phyloP scores from a whole-genome alignment of 2,329 filamentous ascomycete genomes.

The Dactylellina haptotyla region DNA sequence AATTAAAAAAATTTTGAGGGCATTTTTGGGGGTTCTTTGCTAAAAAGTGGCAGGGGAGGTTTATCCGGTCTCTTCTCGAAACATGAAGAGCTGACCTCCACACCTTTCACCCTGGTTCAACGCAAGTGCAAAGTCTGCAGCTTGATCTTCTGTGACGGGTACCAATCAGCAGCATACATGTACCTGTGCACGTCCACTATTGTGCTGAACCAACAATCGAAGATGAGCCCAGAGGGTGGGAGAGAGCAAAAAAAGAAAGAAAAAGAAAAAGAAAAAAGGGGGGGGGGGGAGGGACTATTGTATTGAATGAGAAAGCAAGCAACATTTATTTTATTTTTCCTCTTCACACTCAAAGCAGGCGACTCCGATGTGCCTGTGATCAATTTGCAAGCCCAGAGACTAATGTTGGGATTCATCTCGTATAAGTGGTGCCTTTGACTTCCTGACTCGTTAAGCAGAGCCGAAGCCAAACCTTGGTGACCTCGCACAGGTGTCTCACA shows the following conservation, averaged over 20 bases:
- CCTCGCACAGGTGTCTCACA: slow-evolving; percentile 32
- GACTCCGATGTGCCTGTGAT: slow-evolving; percentile 6
- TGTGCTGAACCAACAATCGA: slow-evolving; percentile 6
- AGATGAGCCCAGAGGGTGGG: no score
- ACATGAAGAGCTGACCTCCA: slow-evolving; percentile 54
- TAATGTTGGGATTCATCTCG: slow-evolving; percentile 38
- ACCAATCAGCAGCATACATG: slow-evolving; percentile 25
- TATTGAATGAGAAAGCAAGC: no score
- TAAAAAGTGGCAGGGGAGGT: slow-evolving; percentile 46
- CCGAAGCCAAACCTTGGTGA: slow-evolving; percentile 45
- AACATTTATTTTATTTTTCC: background rate
- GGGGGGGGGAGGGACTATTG: no score
- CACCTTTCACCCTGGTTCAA: slow-evolving; percentile 41
- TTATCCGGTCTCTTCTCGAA: slow-evolving; percentile 55
- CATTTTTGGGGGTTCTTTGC: slow-evolving; percentile 44
- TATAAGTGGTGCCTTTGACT: slow-evolving; percentile 45
- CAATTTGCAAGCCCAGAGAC: slow-evolving; percentile 4
- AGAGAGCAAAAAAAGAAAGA: background rate
- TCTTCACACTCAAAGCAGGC: background rate
- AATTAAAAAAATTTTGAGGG: slow-evolving; percentile 50
- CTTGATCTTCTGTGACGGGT: slow-evolving; percentile 40
- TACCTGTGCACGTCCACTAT: slow-evolving; percentile 17
- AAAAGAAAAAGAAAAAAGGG: background rate
- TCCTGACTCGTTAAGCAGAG: slow-evolving; percentile 53
- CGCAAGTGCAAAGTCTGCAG: slow-evolving; percentile 48